Evolutionary conservation across 441 rosid species (phyloP), one percentile per base, ranked within the genome.

Genomic region (Populus hybrid): DNA sequence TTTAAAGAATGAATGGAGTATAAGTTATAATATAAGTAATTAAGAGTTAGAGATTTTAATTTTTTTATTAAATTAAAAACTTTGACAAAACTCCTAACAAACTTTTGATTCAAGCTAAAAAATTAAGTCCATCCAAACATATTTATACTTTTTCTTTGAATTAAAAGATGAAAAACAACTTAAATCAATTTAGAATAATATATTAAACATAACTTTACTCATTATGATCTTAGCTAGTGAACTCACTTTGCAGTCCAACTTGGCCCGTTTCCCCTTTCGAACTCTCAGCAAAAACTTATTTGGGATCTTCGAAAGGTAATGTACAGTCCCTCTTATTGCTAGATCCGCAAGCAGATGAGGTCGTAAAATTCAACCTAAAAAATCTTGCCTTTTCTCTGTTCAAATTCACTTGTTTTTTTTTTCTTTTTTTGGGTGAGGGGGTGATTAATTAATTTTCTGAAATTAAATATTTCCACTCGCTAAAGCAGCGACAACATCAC

Each of bases 241-340:
- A 20, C 79, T 75, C 72, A 67, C 9, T 23, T 68, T 40, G 59
- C 57, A 59, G 53, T 36, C 70, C 20, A 72, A 36, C 32, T 28
- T 6, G 64, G 36, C 10, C 28, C n/a, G 36, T n/a, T 68, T 72
- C 18, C 71, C 73, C 26, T 24, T 36, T 73, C 61, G 63, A 18
- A 57, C 20, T 57, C 63, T 57, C 21, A 8, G 7, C 23, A 20
- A 57, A 57, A 57, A 6, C 10, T 53, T 6, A 18, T 69, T 35
- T 34, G 16, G 53, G 38, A 42, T 20, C 38, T 75, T 67, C 71
- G 42, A 66, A 75, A 67, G 65, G 30, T 67, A 42, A 12, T 30
- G 21, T 14, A 74, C 6, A 10, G 9, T 21, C 11, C 14, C 53
- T 36, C 65, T 59, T 9, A 3, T 36, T 10, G 26, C 28, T 69